Evolutionary conservation across 768 basidiomycete species (phyloP).

Genomic region (Botryobasidium botryosum): DNA sequence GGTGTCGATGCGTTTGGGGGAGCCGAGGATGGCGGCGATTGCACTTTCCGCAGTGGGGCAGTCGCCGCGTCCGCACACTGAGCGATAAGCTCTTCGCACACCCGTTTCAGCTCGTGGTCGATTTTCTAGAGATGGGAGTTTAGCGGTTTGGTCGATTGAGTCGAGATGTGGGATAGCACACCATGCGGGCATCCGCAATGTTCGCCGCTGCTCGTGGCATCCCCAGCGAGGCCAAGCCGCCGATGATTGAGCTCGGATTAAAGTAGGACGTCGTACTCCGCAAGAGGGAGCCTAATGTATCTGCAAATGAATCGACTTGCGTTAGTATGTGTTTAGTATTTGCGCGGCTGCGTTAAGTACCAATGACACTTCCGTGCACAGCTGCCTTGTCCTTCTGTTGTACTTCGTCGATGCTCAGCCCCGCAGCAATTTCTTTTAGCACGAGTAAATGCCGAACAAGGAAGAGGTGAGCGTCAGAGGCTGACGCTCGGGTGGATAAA

Average conservation of each 20-base stretch:
- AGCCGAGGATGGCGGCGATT: slow-evolving; percentile 18
- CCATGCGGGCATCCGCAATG: slow-evolving; percentile 56
- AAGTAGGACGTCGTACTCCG: slow-evolving; percentile 36
- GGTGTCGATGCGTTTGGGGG: no score
- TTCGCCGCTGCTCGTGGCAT: slow-evolving; percentile 36
- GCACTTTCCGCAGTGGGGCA: slow-evolving; percentile 38
- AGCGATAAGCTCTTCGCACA: slow-evolving; percentile 71
- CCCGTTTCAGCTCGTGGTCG: slow-evolving; percentile 67
- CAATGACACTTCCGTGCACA: no score
- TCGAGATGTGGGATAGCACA: slow-evolving; percentile 24
- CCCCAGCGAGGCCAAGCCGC: slow-evolving; percentile 32
- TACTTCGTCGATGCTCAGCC: no score
- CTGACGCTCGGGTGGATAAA: slow-evolving; percentile 32
- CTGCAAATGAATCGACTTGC: slow-evolving; percentile 20
- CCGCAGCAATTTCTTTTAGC: slow-evolving; percentile 67
- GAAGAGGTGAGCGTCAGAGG: slow-evolving; percentile 68
- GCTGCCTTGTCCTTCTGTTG: no score
- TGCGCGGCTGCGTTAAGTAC: no score
- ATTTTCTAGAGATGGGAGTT: slow-evolving; percentile 2
- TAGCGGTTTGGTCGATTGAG: neutral
- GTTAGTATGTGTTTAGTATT: neutral
- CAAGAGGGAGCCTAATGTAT: slow-evolving; percentile 42
- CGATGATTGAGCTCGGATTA: slow-evolving; percentile 18
- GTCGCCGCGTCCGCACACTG: slow-evolving; percentile 41
- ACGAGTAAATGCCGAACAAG: slow-evolving; percentile 80